Base-by-base conservation (phyloP, 352 stramenopile species). In the Aphanomyces cochlioides region DNA sequence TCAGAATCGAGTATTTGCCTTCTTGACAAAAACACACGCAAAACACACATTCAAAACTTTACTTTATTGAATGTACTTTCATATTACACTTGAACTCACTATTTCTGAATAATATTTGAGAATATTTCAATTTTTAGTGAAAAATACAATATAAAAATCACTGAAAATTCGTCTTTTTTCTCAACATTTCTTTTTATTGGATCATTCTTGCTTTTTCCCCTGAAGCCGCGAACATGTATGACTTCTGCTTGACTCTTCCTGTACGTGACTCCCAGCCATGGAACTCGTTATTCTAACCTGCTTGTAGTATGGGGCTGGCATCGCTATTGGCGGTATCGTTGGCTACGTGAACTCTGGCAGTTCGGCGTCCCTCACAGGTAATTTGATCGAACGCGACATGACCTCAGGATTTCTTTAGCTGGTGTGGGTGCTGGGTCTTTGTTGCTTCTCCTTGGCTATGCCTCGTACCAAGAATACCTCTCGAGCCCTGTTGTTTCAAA, bases 231-330 rank as follows among this genome's bases (percentile, higher is more conserved):
- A 72, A 28, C 50, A 92, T 94, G 86, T 92, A 94, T 77, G 86
- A 94, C 82, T 94, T 94, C 72, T 94, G 86, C 79, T 78, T 94
- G 59, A 94, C 86, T 68, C 79, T 94, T 69, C 86, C 86, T 56
- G 86, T 94, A 84, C 73, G 83, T 82, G 59, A n/a, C 34, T 38
- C 48, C 19, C 45, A 47, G 13, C 45, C n/a, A n/a, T 10, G 50
- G 28, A 13, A n/a, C 28, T 19, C 50, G 37, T 19, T 8, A 58
- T 19, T 38, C 38, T 66, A 37, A 66, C 38, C 6, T 34, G 34
- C 57, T 48, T 37, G 40, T 69, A 69, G 63, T 69, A 69, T 61
- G 63, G 63, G 37, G 63, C 47, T 17, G 21, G 12, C 36, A 37
- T 69, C 10, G 63, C 63, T 34, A n/a, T 69, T 57, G 63, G 63